These are phyloP conservation scores for Tolypocladium guangdongense DNA, from an alignment of 2,329 filamentous ascomycete genomes.

Conservation along the genomic window DNA sequence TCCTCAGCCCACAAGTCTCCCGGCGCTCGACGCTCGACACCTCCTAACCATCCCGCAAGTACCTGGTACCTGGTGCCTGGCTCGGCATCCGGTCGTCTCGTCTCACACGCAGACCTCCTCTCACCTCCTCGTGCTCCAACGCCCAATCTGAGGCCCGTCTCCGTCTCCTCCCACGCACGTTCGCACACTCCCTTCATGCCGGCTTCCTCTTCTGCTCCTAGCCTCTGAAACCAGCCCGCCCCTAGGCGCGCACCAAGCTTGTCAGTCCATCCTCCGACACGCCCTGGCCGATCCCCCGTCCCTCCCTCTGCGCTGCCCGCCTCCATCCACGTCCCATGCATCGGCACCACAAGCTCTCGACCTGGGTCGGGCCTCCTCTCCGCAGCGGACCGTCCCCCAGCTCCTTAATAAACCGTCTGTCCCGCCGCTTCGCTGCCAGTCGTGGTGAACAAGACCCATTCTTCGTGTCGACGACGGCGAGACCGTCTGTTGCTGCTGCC, in stretches of 20 bases:
- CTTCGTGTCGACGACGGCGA: not conserved
- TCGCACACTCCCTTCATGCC: not conserved
- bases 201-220: not conserved
- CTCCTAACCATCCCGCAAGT: not conserved
- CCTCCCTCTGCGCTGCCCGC: not conserved
- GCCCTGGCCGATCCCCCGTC: slow-evolving; percentile 2
- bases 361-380: slow-evolving; percentile 6
- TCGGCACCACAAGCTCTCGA: slow-evolving; percentile 6
- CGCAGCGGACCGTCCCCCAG: slow-evolving; percentile 7
- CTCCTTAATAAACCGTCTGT: slow-evolving; percentile 7
- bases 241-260: slow-evolving; percentile 1
- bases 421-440: slow-evolving; percentile 3
- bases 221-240: slow-evolving; percentile 1
- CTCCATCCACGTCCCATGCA: slow-evolving; percentile 10
- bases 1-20: not conserved
- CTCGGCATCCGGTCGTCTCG: slow-evolving; percentile 1
- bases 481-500: not conserved
- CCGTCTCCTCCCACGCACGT: not conserved
- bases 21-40: not conserved
- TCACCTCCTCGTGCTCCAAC: not conserved
- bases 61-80: slow-evolving; percentile 3
- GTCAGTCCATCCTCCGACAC: slow-evolving; percentile 6
- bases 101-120: not conserved
- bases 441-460: not conserved
- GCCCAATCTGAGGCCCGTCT: not conserved